Evolutionary conservation across 441 rosid genomes (phyloP).

Genomic region (Lagerstroemia fauriei): DNA sequence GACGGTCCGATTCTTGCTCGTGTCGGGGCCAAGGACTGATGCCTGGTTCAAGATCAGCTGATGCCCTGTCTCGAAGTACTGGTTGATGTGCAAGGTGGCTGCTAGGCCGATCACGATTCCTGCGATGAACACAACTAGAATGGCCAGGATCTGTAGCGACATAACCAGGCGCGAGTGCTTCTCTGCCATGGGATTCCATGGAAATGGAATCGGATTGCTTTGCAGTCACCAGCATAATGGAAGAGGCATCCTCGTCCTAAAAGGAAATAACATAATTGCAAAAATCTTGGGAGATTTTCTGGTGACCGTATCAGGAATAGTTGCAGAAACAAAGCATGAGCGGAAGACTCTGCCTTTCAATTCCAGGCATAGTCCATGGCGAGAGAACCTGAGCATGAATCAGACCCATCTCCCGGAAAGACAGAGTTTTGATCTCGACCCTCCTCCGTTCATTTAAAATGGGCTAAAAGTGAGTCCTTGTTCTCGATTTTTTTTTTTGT

Average conservation of each 20-base stretch:
- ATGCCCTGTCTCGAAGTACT: conserved; percentile 55
- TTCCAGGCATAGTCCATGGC: too few species aligned
- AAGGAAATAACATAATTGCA: background rate
- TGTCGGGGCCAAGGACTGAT: background rate
- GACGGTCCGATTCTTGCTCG: conserved; percentile 3
- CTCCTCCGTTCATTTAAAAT: too few species aligned
- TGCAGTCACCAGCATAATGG: background rate
- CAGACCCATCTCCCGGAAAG: conserved; percentile 3
- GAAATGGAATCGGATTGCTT: background rate
- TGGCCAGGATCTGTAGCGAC: conserved; percentile 66
- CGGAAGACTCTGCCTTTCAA: background rate
- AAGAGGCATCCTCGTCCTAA: background rate
- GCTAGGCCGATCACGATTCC: conserved; percentile 74
- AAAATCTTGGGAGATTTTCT: background rate
- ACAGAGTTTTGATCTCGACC: background rate
- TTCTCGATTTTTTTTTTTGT: background rate
- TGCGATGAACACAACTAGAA: conserved; percentile 69
- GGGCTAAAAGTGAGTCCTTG: background rate
- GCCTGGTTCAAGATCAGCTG: conserved; percentile 38
- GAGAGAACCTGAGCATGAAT: background rate
- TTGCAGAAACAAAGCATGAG: background rate
- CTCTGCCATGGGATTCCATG: background rate
- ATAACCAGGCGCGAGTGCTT: conserved; percentile 57
- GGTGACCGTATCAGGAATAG: background rate
- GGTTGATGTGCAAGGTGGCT: conserved; percentile 63